A percentile compares a stretch with the other conserved stretches of the same genome.
Conservation (phyloP, 768 basidiomycete genomes). For the Pholiota microspora region DNA sequence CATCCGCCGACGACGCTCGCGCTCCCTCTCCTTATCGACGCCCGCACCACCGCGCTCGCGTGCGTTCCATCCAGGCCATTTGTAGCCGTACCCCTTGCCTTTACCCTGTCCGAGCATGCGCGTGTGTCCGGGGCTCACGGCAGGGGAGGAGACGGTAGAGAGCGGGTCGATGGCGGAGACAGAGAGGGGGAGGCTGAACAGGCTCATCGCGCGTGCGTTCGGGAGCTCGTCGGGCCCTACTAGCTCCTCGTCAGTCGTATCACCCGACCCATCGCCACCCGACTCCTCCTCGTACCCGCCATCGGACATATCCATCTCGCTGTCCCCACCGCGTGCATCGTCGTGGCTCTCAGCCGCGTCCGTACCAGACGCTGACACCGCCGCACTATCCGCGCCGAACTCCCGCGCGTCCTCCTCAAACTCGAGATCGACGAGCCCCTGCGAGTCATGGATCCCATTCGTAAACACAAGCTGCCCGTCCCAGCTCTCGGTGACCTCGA, state of each 20-base stretch:
- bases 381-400: conserved; percentile 33
- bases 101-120: background rate
- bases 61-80: conserved; percentile 33
- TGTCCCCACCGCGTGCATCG: background rate
- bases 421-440: conserved; percentile 63
- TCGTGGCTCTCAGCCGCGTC: conserved; percentile 10
- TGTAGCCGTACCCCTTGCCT: background rate
- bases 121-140: conserved; percentile 37
- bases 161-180: conserved; percentile 70
- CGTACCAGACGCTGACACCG: background rate
- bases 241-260: conserved; percentile 83
- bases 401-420: conserved; percentile 62
- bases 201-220: conserved; percentile 71
- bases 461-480: conserved; percentile 76
- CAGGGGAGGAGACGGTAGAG: conserved; percentile 52
- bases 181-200: conserved; percentile 64
- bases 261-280: conserved; percentile 41
- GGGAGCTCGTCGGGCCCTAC: conserved; percentile 73
- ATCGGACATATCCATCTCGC: conserved; percentile 23
- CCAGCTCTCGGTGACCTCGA: conserved; percentile 72
- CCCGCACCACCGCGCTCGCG: conserved; percentile 3
- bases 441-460: conserved; percentile 56
- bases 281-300: conserved; percentile 47
- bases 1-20: conserved; percentile 4
- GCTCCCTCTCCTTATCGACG: conserved; percentile 4